Conservation (phyloP, 257 asterid genomes). For the Solanum appendiculatum region DNA sequence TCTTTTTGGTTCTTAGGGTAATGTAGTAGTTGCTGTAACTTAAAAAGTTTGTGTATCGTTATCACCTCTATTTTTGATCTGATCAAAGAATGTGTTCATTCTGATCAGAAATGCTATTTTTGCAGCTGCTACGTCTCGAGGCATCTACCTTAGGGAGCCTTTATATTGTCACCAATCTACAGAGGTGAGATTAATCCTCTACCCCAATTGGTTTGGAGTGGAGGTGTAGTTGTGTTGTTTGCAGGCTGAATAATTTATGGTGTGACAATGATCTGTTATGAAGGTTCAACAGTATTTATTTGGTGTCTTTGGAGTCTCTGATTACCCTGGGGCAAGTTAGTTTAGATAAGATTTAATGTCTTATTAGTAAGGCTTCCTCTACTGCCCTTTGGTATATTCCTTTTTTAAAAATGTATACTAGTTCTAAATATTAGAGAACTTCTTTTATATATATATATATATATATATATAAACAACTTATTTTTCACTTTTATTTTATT, state of each 20-base stretch:
- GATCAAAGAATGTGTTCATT: not conserved
- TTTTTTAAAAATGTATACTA: not conserved
- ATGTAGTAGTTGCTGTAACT: not conserved
- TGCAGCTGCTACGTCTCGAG: conserved; percentile 81
- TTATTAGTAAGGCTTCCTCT: not conserved
- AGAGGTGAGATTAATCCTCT: conserved; percentile 44
- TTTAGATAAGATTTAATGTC: not conserved
- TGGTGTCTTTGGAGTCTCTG: not conserved
- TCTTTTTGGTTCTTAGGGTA: not conserved
- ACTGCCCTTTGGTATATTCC: not conserved
- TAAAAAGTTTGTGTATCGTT: not conserved
- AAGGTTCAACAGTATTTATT: not conserved
- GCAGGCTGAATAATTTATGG: not conserved
- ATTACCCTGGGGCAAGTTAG: not conserved
- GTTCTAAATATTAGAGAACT: not conserved
- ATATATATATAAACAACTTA: not conserved
- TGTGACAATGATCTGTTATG: not conserved
- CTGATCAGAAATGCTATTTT: conserved; percentile 9
- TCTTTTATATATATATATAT: no score
- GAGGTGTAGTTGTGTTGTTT: not conserved
- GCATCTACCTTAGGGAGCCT: conserved; percentile 89
- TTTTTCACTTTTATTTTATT: not conserved
- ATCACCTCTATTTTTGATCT: not conserved
- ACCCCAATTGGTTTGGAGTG: not conserved
- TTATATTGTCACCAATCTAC: conserved; percentile 58